Evolutionary conservation across 2,329 filamentous ascomycete species (phyloP), one percentile per base, ranked within the genome.

Genomic region (Chalaropsis thielavioides): DNA sequence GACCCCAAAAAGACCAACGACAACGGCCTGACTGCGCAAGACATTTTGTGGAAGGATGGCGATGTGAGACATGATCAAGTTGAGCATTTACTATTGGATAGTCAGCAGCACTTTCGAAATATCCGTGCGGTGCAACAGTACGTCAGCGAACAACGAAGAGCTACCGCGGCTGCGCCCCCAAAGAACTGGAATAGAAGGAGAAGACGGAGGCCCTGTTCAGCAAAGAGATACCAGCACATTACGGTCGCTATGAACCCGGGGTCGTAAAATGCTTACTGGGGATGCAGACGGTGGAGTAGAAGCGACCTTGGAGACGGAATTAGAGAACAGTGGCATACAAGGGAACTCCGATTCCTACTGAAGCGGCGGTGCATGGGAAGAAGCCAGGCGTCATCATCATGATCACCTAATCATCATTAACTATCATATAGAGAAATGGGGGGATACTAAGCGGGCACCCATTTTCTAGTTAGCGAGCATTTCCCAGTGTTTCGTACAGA

Each of bases 1-100:
- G 38, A 66, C 40, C 51, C 65, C n/a, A 43, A n/a, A 19, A 54
- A 19, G 54, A 54, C 35, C 31, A 64, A 66, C 38, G 22, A 19
- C 17, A 38, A 60, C 2, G 62, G 65, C 11, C 11, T 46, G 17
- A 66, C 60, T 13, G 64, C 64, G 24, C 64, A 63, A 22, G 61
- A 63, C 22, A 66, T 66, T 49, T 17, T 66, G n/a, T 24, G 19
- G 38, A 38, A 59, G 15, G 19, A 62, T 4, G 46, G 51, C 40
- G 17, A 31, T 62, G 27, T 62, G 24, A 31, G n/a, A 8, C 43
- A n/a, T 24, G 54, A 62, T 19, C 41, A 27, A 5, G 7, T 63
- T 10, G 64, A 66, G 31, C 61, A 31, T 11, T 56, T 56, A 24
- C 51, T 56, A 19, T 31, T 56, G 31, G 51, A 56, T 19, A 7